Base-by-base conservation (phyloP, 208 protist genomes). In the Acanthamoeba lugdunensis region DNA sequence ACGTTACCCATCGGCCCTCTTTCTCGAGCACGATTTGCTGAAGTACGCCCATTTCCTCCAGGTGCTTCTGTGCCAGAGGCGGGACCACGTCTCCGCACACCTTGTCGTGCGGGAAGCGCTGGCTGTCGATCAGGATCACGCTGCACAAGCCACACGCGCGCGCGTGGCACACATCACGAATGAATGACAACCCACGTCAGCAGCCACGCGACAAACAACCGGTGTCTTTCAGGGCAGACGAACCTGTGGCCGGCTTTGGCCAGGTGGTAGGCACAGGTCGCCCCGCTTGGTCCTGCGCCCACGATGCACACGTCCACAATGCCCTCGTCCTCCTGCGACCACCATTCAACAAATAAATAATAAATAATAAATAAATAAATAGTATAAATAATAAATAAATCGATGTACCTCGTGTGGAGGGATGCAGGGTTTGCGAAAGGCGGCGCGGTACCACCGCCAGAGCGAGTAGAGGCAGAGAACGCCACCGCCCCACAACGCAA, bases 261-360 rank as follows among this genome's bases (percentile, higher is more conserved):
- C 67, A 82, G 25, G 41, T 93, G 71, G 37, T 67, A 93, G 50
- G 89, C 89, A 25, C 89, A 93, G 11, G 89, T 93, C 4, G 89
- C 45, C 7, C 89, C 89, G 54, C 67, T 82, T 14, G 89, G 89
- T 9, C 89, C 89, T 61, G 67, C 89, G 30, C 89, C 89, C 23
- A 93, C 89, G n/a, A 93, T 63, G 71, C 89, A 93, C 28, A 93
- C 89, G 69, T 93, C 89, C 58, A 91, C 58, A 4, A 91, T 84
- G 4, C 21, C 9, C 13, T 21, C 14, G 41, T 84, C 75, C 48
- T 84, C 25, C 21, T 69, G 63, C 63, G 23, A 30, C n/a, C 37
- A 41, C 37, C 37, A 41, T 41, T 41, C 37, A 41, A 41, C 3
- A 4, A n/a, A 65, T 77, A 13, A 77, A 45, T 77, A 45, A 77